These are phyloP conservation scores for Eutrema japonicum DNA, from an alignment of 345 rosid genomes.

Conservation along the genomic window DNA sequence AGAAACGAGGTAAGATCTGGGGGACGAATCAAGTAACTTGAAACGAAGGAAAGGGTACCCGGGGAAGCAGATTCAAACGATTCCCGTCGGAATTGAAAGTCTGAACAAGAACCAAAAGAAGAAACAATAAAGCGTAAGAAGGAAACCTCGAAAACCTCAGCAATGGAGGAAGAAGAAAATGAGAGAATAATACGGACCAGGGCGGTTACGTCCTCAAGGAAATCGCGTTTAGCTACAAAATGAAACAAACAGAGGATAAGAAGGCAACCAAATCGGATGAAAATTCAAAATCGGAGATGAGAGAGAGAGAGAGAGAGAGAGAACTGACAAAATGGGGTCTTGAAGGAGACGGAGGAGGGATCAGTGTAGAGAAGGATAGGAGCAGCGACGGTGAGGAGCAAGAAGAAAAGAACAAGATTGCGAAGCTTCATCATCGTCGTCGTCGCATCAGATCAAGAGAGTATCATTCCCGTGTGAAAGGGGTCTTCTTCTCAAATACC, in stretches of 20 bases:
- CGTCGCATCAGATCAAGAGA: slow-evolving; percentile 23
- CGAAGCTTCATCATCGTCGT: slow-evolving; percentile 59
- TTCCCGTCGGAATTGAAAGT: slow-evolving; percentile 55
- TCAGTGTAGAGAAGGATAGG: slow-evolving; percentile 79
- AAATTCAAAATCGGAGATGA: slow-evolving; percentile 17
- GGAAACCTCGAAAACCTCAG: slow-evolving; percentile 3
- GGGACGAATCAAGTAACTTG: slow-evolving; percentile 8
- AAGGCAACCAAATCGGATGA: not conserved
- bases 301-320: slow-evolving; percentile 1
- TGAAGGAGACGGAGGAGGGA: slow-evolving; percentile 53
- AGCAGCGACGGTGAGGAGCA: slow-evolving; percentile 69
- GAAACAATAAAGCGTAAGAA: slow-evolving; percentile 27
- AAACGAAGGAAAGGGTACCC: slow-evolving; percentile 46
- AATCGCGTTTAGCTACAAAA: slow-evolving; percentile 65
- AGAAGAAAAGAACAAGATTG: slow-evolving; percentile 67
- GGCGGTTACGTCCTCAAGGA: slow-evolving; percentile 69
- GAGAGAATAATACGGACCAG: slow-evolving; percentile 52
- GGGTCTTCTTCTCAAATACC: no score
- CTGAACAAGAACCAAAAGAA: slow-evolving; percentile 45
- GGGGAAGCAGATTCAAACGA: slow-evolving; percentile 73
- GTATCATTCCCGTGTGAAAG: not conserved
- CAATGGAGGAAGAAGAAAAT: slow-evolving; percentile 5
- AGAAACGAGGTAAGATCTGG: slow-evolving; percentile 25
- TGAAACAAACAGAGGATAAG: slow-evolving; percentile 11
- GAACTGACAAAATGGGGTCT: slow-evolving; percentile 49